Evolutionary conservation across 2,329 filamentous ascomycete species (phyloP), one percentile per base, ranked within the genome.

Genomic region (Ophiostoma montium): DNA sequence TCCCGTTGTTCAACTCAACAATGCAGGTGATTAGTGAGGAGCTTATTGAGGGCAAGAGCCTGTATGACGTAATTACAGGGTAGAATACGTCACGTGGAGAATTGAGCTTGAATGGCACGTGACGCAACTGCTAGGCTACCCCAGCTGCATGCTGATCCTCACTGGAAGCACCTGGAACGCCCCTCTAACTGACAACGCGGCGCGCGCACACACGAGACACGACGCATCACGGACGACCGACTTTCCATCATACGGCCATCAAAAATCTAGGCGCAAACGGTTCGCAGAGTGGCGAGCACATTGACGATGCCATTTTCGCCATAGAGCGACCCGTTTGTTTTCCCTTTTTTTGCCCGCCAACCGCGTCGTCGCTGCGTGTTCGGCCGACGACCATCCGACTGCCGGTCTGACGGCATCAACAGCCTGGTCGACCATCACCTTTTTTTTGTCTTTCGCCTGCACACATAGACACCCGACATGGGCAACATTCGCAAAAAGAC

Each of bases 401-500:
- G 8, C 23, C 23, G 23, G 23, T 27, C 23, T 27, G 23, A 27
- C 23, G 23, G 23, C 23, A 27, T 27, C 23, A 5, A 8, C 23
- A 27, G 23, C 23, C 23, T 8, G 23, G 23, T 27, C 23, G 8
- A 27, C 8, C 23, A 27, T 27, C 23, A 27, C 23, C 23, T 27
- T 27, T n/a, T n/a, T n/a, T n/a, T n/a, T n/a, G n/a, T 23, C 38
- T 27, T 8, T 10, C 21, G 11, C 23, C 15, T 9, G 5, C 21
- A 8, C 39, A 33, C 18, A 19, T 44, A 32, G 13, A 39, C 3
- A 9, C 32, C 31, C 13, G 19, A 8, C 46, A 95, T 95, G 90
- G 89, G 88, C 58, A 84, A 95, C 61, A 95, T 95, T 64, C 84
- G 89, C 63, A 95, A 95, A 74, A 95, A 95, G 71, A 92, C 86